Percentiles rank a stretch among this genome's conserved stretches.
phyloP scores from a whole-genome alignment of 768 basidiomycete genomes.

The Rhizopogon vulgaris region DNA sequence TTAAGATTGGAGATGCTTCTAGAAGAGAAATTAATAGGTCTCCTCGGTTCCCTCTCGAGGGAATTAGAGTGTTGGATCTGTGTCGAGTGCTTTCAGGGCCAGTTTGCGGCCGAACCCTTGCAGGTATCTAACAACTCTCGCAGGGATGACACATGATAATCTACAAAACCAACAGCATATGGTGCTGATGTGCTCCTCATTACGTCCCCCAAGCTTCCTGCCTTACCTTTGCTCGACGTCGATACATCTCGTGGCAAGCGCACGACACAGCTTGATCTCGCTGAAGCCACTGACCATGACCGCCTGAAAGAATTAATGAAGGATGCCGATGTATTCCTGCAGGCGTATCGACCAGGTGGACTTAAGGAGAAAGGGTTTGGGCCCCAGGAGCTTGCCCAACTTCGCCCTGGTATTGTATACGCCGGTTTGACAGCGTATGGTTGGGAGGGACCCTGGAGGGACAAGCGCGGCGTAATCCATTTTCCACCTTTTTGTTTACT shows the following conservation, averaged over 20 bases:
- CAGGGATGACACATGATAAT: neutral
- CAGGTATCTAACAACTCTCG: constrained; percentile 30
- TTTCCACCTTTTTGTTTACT: neutral
- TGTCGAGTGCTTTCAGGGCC: constrained; percentile 57
- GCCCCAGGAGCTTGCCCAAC: constrained; percentile 29
- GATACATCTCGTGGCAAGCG: constrained; percentile 62
- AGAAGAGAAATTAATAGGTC: constrained; percentile 17
- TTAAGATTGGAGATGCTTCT: constrained; percentile 44
- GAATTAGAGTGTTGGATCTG: constrained; percentile 51
- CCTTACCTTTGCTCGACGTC: constrained; percentile 42
- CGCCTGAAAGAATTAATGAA: constrained; percentile 31
- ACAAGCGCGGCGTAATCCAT: constrained; percentile 41
- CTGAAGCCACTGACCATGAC: constrained; percentile 20
- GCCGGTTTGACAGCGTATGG: constrained; percentile 54
- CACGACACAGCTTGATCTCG: constrained; percentile 54
- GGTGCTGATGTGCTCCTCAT: constrained; percentile 53
- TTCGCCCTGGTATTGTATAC: constrained; percentile 42
- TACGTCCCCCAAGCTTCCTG: constrained; percentile 50
- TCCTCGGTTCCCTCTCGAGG: constrained; percentile 33
- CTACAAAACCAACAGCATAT: constrained; percentile 30
- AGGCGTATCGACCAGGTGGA: constrained; percentile 52
- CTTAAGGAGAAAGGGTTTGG: constrained; percentile 45
- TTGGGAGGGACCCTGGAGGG: constrained; percentile 51
- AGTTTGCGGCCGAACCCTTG: constrained; percentile 48
- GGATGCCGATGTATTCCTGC: constrained; percentile 53